Percentiles rank a stretch among this genome's conserved stretches.
phyloP scores from a whole-genome alignment of 2,329 filamentous ascomycete species.

The Scedosporium aurantiacum region DNA sequence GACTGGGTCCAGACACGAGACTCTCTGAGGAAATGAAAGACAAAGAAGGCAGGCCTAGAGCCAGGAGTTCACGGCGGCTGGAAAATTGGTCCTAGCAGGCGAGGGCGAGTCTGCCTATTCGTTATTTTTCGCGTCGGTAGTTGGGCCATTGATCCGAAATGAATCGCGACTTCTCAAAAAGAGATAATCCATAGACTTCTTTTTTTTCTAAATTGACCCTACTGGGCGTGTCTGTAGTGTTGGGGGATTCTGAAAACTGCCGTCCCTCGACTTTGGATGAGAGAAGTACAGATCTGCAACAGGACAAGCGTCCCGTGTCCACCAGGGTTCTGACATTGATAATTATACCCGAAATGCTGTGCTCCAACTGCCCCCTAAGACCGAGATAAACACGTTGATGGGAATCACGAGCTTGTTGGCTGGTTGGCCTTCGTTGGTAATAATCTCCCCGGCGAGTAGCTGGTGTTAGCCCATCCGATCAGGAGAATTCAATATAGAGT shows the following conservation, averaged over 20 bases:
- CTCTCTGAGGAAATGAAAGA: not conserved
- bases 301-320: not conserved
- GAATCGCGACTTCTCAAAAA: not conserved
- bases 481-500: not conserved
- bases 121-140: not conserved
- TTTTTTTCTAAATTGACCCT: not conserved
- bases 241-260: not conserved
- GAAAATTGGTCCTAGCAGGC: not conserved
- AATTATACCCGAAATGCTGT: too few relatives aligned
- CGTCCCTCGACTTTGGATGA: not conserved
- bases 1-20: not conserved
- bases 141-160: slow-evolving; percentile 2
- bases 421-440: not conserved
- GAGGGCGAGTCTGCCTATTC: not conserved
- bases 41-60: not conserved
- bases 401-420: slow-evolving; percentile 1
- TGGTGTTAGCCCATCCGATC: not conserved
- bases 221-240: not conserved
- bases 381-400: slow-evolving; percentile 2
- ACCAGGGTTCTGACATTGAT: not conserved
- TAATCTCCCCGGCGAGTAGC: not conserved
- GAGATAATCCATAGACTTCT: not conserved
- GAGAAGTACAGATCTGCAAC: not conserved
- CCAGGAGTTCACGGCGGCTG: not conserved
- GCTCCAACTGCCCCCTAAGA: not conserved